These are phyloP conservation scores for Ceraceosorus bombacis DNA, from an alignment of 1,284 basidiomycete species.

Conservation along the genomic window DNA sequence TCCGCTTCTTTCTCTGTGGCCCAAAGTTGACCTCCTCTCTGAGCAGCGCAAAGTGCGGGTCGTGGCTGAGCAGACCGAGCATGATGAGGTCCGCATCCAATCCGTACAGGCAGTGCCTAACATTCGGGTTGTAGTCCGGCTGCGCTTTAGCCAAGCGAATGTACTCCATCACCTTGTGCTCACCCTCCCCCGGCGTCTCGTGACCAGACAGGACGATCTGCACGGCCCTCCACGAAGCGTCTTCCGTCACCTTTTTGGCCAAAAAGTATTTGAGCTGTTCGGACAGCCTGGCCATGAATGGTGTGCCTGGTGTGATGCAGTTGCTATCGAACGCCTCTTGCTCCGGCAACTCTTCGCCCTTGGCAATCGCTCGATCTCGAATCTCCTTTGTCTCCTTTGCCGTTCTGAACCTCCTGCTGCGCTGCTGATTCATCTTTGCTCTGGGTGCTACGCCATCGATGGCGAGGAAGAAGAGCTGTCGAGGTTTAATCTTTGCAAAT, in stretches of 20 bases:
- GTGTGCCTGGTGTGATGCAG: conserved; percentile 94
- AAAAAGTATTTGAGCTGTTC: conserved; percentile 91
- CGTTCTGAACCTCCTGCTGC: conserved; percentile 86
- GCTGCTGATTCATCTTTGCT: conserved; percentile 99
- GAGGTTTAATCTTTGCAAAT: conserved; percentile 93
- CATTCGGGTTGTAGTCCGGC: conserved; percentile 83
- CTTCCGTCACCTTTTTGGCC: conserved; percentile 84
- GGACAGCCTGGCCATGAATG: conserved; percentile 93
- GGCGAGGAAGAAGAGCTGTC: conserved; percentile 84
- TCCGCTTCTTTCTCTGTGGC: conserved; percentile 59
- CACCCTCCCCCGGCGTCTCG: conserved; percentile 93
- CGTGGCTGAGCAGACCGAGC: conserved; percentile 91
- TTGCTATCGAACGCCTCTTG: conserved; percentile 91
- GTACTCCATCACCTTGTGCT: conserved; percentile 99
- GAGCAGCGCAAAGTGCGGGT: conserved; percentile 95
- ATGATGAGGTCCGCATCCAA: conserved; percentile 98
- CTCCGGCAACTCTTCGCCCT: conserved; percentile 69
- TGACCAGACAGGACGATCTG: conserved; percentile 95
- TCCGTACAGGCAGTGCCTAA: conserved; percentile 94
- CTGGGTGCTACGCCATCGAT: conserved; percentile 96
- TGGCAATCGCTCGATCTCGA: conserved; percentile 78
- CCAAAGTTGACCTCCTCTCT: conserved; percentile 98
- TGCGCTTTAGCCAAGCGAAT: conserved; percentile 90
- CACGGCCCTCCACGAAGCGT: conserved; percentile 77
- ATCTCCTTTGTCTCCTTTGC: conserved; percentile 87